Evolutionary conservation across 352 stramenopile species (phyloP), one percentile per base, ranked within the genome.

Genomic region (Phytophthora megakarya): DNA sequence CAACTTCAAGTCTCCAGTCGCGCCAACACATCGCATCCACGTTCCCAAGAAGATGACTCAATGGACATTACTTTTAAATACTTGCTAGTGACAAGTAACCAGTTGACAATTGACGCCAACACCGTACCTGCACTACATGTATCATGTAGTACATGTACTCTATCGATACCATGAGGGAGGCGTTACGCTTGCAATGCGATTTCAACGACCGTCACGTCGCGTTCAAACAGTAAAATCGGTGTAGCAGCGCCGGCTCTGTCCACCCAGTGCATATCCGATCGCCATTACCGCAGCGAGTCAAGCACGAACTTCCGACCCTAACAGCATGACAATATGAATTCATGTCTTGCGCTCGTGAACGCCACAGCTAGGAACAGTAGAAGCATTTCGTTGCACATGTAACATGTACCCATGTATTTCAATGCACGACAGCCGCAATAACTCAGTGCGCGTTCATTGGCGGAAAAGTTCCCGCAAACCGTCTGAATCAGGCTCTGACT

Each of bases 391-490:
- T n/a, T n/a, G n/a, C n/a, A n/a, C n/a, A n/a, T n/a, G n/a, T n/a
- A n/a, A 25, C 23, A 30, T 48, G 37, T 32, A 50, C 50, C 35
- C 26, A 45, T 48, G 9, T 15, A 13, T 19, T 38, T 43, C 26
- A 39, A 60, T 38, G 18, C 51, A 32, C 9, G 28, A n/a, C 15
- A 16, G 11, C n/a, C 23, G 13, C 44, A 26, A 38, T 28, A 53
- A 46, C 43, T 51, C 39, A 47, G 28, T 30, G 13, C 7, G 12
- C 19, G 28, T 35, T 32, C 9, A 65, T 61, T 70, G 42, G 56
- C 21, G 23, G 40, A 57, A 67, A 67, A 71, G 16, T 68, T 73
- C 51, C 51, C 22, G 38, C 65, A 64, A 58, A 64, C 52, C 49
- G 26, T 15, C 25, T 59, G 56, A 5, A 35, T 28, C 43, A 47